A percentile compares a stretch with the other conserved stretches of the same genome.
phyloP scores from a whole-genome alignment of 164 flowering plant genomes.

The Echeveria elegans region DNA sequence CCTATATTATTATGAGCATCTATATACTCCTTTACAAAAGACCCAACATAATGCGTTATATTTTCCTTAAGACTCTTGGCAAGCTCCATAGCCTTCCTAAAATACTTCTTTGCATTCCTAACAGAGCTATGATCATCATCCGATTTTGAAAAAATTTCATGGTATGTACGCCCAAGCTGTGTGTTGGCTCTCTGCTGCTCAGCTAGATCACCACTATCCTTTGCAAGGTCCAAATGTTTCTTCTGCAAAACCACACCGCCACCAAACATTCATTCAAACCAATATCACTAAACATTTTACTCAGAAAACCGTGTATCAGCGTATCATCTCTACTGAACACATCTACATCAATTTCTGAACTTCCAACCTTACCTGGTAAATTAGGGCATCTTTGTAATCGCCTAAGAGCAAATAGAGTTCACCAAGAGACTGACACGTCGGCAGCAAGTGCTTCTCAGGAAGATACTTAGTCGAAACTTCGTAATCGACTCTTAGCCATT shows the following conservation, averaged over 20 bases:
- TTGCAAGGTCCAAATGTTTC: conserved; percentile 83
- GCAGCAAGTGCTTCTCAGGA: conserved; percentile 62
- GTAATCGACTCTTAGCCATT: conserved; percentile 82
- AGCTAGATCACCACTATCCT: conserved; percentile 49
- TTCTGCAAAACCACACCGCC: conserved; percentile 37
- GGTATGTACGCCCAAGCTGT: conserved; percentile 93
- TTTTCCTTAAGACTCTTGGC: conserved; percentile 56
- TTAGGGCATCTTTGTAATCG: conserved; percentile 57
- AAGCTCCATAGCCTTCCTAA: conserved; percentile 66
- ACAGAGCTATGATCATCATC: conserved; percentile 56
- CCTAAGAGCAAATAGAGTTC: conserved; percentile 70
- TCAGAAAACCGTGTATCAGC: too few species aligned
- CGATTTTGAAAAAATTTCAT: conserved; percentile 60
- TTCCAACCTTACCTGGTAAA: conserved; percentile 54
- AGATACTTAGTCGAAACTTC: conserved; percentile 56
- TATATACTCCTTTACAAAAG: conserved; percentile 73
- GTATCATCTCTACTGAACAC: background rate
- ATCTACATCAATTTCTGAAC: background rate
- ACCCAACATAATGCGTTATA: conserved; percentile 23
- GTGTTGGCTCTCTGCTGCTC: conserved; percentile 97
- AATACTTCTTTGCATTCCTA: conserved; percentile 79
- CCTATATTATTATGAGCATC: conserved; percentile 93
- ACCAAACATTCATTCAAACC: background rate
- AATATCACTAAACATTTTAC: background rate
- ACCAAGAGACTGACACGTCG: conserved; percentile 91